Evolutionary conservation across 1,139 yeast genomes (phyloP), one percentile per base, ranked within the genome.

Genomic region (Taiozyma sp.): DNA sequence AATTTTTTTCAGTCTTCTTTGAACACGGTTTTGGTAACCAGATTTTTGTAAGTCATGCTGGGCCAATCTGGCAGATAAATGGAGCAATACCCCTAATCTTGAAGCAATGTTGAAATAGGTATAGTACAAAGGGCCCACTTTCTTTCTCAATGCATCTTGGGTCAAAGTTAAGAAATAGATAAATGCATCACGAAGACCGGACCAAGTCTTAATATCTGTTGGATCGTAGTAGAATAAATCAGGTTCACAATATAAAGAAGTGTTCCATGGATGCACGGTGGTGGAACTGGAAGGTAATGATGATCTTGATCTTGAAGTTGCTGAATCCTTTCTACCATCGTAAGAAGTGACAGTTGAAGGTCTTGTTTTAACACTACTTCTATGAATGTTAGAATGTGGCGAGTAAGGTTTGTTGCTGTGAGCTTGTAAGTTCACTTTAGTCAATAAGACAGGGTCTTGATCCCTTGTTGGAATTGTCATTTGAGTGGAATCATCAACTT

Each of bases 201-300:
- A 70, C 91, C 91, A 85, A 10, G 72, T 70, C n/a, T 73, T 68
- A 28, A 83, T 67, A 63, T 86, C 92, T 1, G 77, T 67, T 7
- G 80, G 75, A 51, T 81, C 82, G 48, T 73, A 72, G 61, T 83
- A 83, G 62, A 84, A 84, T 22, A 81, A 63, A 13, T 67, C 71
- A 12, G 70, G 69, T 36, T 64, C 55, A 46, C 61, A 60, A 47
- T 59, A 61, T 19, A 63, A 48, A 0, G 64, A 54, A 4, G 55
- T 39, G 45, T 61, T 60, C 65, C 65, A 61, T 2, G 65, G 65
- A 43, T 60, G 65, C 14, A 60, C 61, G 0, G 64, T 51, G 2
- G 55, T 54, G 0, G 52, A 43, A 12, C 23, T 48, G 3, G 61
- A 52, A 12, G 53, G 58, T 6, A 54, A 27, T 2, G 62, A 57